Percentiles rank a stretch among this genome's conserved stretches.
Evolutionary conservation across 257 asterid genomes (phyloP).

Genomic region (Primulina tabacum): DNA sequence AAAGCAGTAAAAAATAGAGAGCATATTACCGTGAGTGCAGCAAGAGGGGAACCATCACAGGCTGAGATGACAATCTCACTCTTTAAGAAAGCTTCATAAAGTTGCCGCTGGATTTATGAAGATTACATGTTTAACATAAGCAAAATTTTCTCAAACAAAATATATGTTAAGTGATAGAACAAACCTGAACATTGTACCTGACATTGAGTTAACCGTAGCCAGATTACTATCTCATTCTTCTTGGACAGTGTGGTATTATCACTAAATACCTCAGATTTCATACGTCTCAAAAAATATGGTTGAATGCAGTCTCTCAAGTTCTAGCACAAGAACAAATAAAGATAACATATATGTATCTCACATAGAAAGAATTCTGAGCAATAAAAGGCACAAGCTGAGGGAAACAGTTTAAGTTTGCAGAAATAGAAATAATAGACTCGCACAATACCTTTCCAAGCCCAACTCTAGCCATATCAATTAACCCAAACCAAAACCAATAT

Average conservation of each 20-base stretch:
- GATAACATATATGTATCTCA: neutral
- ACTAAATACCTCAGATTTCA: slow-evolving; percentile 82
- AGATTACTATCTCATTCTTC: slow-evolving; percentile 87
- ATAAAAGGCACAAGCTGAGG: neutral
- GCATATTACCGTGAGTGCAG: slow-evolving; percentile 83
- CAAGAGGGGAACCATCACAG: slow-evolving; percentile 91
- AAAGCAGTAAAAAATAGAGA: neutral
- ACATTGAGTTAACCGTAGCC: slow-evolving; percentile 78
- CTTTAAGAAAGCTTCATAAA: slow-evolving; percentile 86
- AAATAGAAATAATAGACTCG: neutral
- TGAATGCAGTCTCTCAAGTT: slow-evolving; percentile 80
- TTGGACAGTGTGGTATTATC: slow-evolving; percentile 65
- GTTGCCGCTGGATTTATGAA: slow-evolving; percentile 58
- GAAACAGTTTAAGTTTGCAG: slow-evolving; percentile 1
- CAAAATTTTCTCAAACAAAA: slow-evolving; percentile 10
- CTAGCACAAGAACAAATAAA: slow-evolving; percentile 32
- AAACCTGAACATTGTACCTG: slow-evolving; percentile 51
- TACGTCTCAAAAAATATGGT: slow-evolving; percentile 86
- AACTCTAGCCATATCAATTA: neutral
- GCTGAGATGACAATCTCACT: slow-evolving; percentile 94
- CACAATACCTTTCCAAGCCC: slow-evolving; percentile 2
- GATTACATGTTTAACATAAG: slow-evolving; percentile 16
- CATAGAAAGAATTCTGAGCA: neutral
- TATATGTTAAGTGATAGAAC: neutral
- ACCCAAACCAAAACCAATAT: slow-evolving; percentile 4